A percentile compares a stretch with the other conserved stretches of the same genome.
Conservation (phyloP, 306 rosid genomes). For the Canavalia ensiformis region DNA sequence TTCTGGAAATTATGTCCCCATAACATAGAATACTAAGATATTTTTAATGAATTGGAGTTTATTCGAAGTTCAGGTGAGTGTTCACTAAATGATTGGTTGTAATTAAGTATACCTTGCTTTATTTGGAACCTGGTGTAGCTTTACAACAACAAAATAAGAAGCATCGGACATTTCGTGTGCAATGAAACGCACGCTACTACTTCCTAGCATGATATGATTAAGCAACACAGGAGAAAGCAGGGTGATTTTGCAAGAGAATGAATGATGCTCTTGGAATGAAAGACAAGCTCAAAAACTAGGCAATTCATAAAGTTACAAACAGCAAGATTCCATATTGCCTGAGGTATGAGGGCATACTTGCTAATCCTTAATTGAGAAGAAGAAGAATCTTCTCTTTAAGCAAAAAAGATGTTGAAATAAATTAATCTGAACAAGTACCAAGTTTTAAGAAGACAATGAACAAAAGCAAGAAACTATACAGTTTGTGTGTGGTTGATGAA, state of each 20-base stretch:
- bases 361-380: conserved; percentile 6
- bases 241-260: conserved; percentile 4
- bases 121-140: neutral
- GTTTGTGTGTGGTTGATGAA: too few relatives aligned
- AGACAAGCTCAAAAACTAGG: neutral
- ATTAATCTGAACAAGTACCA: neutral
- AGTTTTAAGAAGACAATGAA: conserved; percentile 4
- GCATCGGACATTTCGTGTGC: conserved; percentile 19
- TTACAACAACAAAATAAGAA: conserved; percentile 15
- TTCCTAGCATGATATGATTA: conserved; percentile 3
- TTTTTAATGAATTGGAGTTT: neutral
- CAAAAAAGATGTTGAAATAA: neutral
- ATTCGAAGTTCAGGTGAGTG: neutral
- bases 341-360: neutral
- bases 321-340: conserved; percentile 15
- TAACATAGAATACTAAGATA: conserved; percentile 5
- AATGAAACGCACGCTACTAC: neutral
- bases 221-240: conserved; percentile 25
- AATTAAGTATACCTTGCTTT: conserved; percentile 12
- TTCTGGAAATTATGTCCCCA: conserved; percentile 5
- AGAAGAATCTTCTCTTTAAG: neutral
- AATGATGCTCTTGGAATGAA: conserved; percentile 21
- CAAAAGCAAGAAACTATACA: neutral
- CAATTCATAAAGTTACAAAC: conserved; percentile 21
- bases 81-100: neutral